phyloP scores from a whole-genome alignment of 192 early-diverging fungal genomes.

The Thoreauomyces humboldtii region DNA sequence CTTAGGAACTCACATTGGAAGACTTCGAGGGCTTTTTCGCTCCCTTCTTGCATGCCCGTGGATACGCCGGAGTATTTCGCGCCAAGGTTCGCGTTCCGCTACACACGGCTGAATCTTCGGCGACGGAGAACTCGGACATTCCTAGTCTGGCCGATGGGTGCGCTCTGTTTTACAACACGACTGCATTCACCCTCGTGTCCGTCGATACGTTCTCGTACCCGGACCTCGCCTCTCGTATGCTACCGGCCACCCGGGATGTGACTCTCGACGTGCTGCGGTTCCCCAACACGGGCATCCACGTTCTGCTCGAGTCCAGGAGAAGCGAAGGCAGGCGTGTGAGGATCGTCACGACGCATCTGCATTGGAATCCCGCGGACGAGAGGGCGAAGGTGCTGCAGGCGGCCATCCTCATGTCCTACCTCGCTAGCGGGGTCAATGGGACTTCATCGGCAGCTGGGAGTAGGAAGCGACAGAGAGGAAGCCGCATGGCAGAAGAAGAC shows the following conservation, averaged over 20 bases:
- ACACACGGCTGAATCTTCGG: too few relatives aligned
- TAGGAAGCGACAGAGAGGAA: too few relatives aligned
- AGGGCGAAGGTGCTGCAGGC: conserved; percentile 50
- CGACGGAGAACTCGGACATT: too few relatives aligned
- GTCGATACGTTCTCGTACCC: conserved; percentile 42
- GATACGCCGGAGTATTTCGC: conserved; percentile 50
- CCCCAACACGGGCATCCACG: conserved; percentile 40
- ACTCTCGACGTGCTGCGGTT: conserved; percentile 31
- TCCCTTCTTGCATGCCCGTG: conserved; percentile 38
- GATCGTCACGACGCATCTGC: conserved; percentile 52
- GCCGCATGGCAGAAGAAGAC: too few relatives aligned
- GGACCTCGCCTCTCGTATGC: conserved; percentile 26
- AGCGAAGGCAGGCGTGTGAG: conserved; percentile 24
- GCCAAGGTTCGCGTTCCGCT: conserved; percentile 33
- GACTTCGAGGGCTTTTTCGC: conserved; percentile 46
- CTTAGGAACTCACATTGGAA: conserved; percentile 37
- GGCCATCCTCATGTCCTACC: conserved; percentile 44
- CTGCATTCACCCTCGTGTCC: conserved; percentile 27
- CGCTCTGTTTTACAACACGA: conserved; percentile 45
- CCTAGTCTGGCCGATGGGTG: conserved; percentile 51
- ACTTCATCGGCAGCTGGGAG: too few relatives aligned
- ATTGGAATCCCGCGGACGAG: conserved; percentile 45
- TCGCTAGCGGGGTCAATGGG: too few relatives aligned
- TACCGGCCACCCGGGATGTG: conserved; percentile 19
- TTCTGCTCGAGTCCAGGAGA: conserved; percentile 30